These are phyloP conservation scores for Naganishia randhawae DNA, from an alignment of 768 basidiomycete genomes.

Conservation along the genomic window DNA sequence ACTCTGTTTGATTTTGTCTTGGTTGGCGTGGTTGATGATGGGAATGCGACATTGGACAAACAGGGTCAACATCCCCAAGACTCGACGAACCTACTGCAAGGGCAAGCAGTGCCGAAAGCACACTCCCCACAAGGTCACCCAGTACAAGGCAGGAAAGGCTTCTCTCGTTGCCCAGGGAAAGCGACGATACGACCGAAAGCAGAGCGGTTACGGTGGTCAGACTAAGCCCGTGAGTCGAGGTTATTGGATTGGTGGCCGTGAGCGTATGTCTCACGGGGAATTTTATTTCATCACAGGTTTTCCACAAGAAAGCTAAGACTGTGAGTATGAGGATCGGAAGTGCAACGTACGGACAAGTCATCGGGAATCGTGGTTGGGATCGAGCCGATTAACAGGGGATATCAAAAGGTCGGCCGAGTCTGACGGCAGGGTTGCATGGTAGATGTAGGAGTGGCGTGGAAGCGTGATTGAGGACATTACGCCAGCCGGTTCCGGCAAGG, in stretches of 20 bases:
- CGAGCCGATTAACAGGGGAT: not conserved
- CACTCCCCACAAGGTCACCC: slow-evolving; percentile 98
- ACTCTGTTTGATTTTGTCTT: slow-evolving; percentile 9
- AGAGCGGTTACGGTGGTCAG: slow-evolving; percentile 90
- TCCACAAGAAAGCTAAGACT: slow-evolving; percentile 91
- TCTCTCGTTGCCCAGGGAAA: slow-evolving; percentile 98
- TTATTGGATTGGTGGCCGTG: not conserved
- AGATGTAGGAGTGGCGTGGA: too few relatives aligned
- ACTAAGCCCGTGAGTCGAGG: slow-evolving; percentile 71
- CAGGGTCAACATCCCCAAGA: slow-evolving; percentile 58
- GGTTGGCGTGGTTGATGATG: not conserved
- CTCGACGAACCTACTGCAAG: slow-evolving; percentile 94
- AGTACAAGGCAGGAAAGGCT: slow-evolving; percentile 99
- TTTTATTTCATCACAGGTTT: slow-evolving; percentile 54
- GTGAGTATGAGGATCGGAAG: slow-evolving; percentile 33
- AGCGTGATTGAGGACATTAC: too few relatives aligned
- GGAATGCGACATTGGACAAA: slow-evolving; percentile 12
- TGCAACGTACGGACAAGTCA: slow-evolving; percentile 38
- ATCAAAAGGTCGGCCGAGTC: not conserved
- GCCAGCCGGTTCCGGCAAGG: too few relatives aligned
- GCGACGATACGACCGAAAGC: slow-evolving; percentile 90
- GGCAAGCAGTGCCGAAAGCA: slow-evolving; percentile 95
- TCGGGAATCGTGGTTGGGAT: not conserved
- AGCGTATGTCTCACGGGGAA: not conserved
- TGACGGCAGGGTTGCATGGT: too few relatives aligned